These are phyloP conservation scores for Colletotrichum paranaense DNA, from an alignment of 2,329 filamentous ascomycete species.

Conservation along the genomic window DNA sequence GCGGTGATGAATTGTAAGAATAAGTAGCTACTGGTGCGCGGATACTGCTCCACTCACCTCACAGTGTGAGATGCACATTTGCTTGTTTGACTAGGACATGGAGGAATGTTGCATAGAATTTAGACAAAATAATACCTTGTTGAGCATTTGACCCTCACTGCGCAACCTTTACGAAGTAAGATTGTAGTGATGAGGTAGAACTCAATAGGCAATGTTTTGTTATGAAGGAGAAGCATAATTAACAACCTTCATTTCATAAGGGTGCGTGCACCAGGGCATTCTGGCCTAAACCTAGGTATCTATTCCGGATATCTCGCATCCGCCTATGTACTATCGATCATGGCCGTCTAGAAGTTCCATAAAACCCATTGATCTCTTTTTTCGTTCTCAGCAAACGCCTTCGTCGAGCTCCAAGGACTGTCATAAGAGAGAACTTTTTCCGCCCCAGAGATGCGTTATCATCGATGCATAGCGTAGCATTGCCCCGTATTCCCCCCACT, in stretches of 20 bases:
- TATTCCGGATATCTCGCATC: constrained; percentile 33
- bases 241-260: too few species aligned
- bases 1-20: constrained; percentile 67
- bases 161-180: too few species aligned
- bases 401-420: constrained; percentile 33
- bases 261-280: not conserved
- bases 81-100: constrained; percentile 5
- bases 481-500: constrained; percentile 14
- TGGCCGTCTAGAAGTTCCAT: constrained; percentile 34
- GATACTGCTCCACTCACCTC: not conserved
- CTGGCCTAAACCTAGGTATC: constrained; percentile 36
- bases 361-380: constrained; percentile 22
- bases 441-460: constrained; percentile 35
- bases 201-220: too few species aligned
- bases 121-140: not conserved
- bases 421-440: constrained; percentile 35
- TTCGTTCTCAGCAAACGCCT: constrained; percentile 36
- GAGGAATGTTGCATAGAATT: constrained; percentile 6
- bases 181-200: too few species aligned
- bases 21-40: not conserved
- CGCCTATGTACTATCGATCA: constrained; percentile 36
- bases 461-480: constrained; percentile 34
- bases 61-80: not conserved
- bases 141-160: not conserved
- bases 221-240: too few species aligned